phyloP scores from a whole-genome alignment of 306 rosid genomes.

The Gastrolobium bilobum region DNA sequence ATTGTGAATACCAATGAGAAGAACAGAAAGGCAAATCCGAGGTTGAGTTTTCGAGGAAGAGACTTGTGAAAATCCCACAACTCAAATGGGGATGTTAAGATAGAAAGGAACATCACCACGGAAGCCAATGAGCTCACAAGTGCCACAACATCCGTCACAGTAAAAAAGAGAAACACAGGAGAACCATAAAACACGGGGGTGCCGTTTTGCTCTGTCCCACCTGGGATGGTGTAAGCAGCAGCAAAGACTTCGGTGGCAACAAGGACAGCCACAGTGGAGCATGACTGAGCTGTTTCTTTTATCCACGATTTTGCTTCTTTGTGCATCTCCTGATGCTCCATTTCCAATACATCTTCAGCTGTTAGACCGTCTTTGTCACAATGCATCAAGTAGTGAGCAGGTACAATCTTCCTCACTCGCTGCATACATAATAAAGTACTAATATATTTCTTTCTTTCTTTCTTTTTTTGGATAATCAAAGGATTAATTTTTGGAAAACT shows the following conservation, averaged over 20 bases:
- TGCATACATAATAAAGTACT: too few species aligned
- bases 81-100: conserved; percentile 40
- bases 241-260: conserved; percentile 36
- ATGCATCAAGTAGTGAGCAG: conserved; percentile 33
- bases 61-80: conserved; percentile 38
- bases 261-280: conserved; percentile 28
- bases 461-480: too few species aligned
- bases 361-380: conserved; percentile 39
- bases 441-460: too few species aligned
- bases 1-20: conserved; percentile 5
- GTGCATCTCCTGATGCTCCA: conserved; percentile 20
- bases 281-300: conserved; percentile 40
- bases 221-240: conserved; percentile 33
- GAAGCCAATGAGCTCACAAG: conserved; percentile 34
- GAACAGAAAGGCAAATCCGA: conserved; percentile 4
- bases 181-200: background rate
- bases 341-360: conserved; percentile 27
- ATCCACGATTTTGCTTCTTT: conserved; percentile 34
- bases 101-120: conserved; percentile 39
- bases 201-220: conserved; percentile 9
- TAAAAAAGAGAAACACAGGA: background rate
- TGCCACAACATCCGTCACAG: conserved; percentile 27
- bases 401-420: conserved; percentile 43
- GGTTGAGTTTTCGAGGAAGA: conserved; percentile 18
- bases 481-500: too few species aligned